A percentile compares a stretch with the other conserved stretches of the same genome.
Evolutionary conservation across 805 yeast species (phyloP).

Genomic region (Scheffersomyces ergatensis): DNA sequence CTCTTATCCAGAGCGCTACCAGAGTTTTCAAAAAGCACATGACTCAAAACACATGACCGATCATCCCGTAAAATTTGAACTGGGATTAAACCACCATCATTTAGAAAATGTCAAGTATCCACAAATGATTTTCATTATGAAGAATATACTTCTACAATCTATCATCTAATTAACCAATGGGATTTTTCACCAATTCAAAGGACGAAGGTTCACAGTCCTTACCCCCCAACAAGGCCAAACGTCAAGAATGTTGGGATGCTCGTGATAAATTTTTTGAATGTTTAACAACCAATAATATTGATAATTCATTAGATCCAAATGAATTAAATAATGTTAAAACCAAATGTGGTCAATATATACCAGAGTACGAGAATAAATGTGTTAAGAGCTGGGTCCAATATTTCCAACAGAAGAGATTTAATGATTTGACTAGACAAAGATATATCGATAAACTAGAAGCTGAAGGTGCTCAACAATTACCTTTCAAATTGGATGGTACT

Average conservation of each 20-base stretch:
- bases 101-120: too few relatives aligned
- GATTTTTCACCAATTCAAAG: constrained; percentile 43
- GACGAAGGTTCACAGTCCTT: constrained; percentile 29
- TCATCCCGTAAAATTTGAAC: too few relatives aligned
- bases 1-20: too few relatives aligned
- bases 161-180: too few relatives aligned
- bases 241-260: constrained; percentile 86
- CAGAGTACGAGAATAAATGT: constrained; percentile 70
- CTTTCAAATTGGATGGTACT: constrained; percentile 22
- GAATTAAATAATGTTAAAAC: constrained; percentile 44
- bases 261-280: constrained; percentile 79
- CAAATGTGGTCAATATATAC: constrained; percentile 56
- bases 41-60: too few relatives aligned
- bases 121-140: too few relatives aligned
- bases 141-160: too few relatives aligned
- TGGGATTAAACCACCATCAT: too few relatives aligned
- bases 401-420: constrained; percentile 85
- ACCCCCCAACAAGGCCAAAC: constrained; percentile 62
- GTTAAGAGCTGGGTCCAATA: constrained; percentile 85
- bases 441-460: constrained; percentile 70
- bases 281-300: constrained; percentile 63
- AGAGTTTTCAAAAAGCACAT: too few relatives aligned
- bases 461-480: constrained; percentile 52
- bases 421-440: constrained; percentile 66
- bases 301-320: constrained; percentile 64